Conservation (phyloP, 129 eudicot species). For the Silybum marianum region DNA sequence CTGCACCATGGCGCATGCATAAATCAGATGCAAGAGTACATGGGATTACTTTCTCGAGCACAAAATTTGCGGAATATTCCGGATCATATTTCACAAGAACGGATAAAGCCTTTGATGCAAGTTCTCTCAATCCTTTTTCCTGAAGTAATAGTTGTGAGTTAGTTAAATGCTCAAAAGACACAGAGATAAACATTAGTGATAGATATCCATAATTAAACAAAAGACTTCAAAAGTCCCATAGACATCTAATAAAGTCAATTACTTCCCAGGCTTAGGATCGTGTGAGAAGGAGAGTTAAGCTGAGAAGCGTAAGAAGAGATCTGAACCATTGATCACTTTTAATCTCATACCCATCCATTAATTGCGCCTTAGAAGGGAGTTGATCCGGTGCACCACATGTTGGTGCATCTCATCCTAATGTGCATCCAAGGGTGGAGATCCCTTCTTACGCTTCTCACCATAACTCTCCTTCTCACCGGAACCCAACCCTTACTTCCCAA, state of each 20-base stretch:
- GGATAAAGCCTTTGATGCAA: slow-evolving; percentile 86
- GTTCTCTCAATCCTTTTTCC: slow-evolving; percentile 96
- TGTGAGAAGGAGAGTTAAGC: too few relatives aligned
- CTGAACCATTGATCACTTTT: too few relatives aligned
- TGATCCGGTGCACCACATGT: too few relatives aligned
- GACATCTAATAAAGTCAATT: not conserved
- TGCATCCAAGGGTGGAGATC: too few relatives aligned
- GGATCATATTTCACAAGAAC: slow-evolving; percentile 79
- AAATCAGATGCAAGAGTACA: slow-evolving; percentile 88
- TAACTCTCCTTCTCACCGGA: too few relatives aligned
- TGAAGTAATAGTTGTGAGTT: slow-evolving; percentile 32
- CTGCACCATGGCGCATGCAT: slow-evolving; percentile 99
- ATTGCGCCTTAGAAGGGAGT: too few relatives aligned
- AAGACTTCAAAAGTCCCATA: not conserved
- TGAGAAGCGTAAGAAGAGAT: too few relatives aligned
- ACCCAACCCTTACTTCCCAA: too few relatives aligned
- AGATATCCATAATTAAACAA: not conserved
- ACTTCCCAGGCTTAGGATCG: too few relatives aligned
- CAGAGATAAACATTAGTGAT: not conserved
- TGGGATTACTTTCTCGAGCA: slow-evolving; percentile 81
- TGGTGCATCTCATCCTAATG: too few relatives aligned
- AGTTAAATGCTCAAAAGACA: slow-evolving; percentile 17
- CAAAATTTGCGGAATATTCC: slow-evolving; percentile 71
- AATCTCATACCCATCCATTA: too few relatives aligned
- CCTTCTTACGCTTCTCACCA: too few relatives aligned